Evolutionary conservation across 306 rosid species (phyloP).

Genomic region (Cucurbita ficifolia): DNA sequence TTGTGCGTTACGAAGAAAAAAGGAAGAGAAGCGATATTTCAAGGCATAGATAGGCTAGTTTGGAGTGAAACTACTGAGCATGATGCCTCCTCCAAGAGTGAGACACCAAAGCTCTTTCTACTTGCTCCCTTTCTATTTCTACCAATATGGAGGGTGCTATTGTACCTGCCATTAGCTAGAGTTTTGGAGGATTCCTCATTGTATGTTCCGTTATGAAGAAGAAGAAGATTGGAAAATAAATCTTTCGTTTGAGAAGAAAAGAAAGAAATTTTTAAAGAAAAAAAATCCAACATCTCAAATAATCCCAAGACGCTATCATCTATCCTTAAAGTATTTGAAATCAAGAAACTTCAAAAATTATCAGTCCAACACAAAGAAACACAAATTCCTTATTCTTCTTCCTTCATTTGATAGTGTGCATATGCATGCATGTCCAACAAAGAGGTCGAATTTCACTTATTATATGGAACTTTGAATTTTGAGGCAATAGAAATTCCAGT

Average conservation of each 20-base stretch:
- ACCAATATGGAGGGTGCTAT: background rate
- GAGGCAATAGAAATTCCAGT: background rate
- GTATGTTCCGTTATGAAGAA: background rate
- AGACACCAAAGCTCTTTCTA: background rate
- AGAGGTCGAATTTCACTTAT: background rate
- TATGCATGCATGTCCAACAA: background rate
- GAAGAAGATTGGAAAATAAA: background rate
- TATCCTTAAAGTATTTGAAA: background rate
- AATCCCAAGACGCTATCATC: background rate
- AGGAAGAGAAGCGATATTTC: too few species aligned
- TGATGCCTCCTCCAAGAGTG: background rate
- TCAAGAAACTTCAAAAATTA: background rate
- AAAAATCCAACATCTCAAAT: background rate
- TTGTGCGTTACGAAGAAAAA: too few species aligned
- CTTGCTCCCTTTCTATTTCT: background rate
- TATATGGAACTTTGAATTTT: background rate
- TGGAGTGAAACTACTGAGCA: background rate
- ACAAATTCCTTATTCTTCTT: background rate
- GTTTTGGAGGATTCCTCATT: background rate
- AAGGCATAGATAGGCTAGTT: background rate
- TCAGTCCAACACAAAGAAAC: background rate
- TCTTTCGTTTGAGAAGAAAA: background rate
- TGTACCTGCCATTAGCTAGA: background rate
- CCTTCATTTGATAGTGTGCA: background rate
- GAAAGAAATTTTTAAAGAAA: background rate